A percentile compares a stretch with the other conserved stretches of the same genome.
Evolutionary conservation across 306 rosid genomes (phyloP).

Genomic region (Vachellia pachyceras): DNA sequence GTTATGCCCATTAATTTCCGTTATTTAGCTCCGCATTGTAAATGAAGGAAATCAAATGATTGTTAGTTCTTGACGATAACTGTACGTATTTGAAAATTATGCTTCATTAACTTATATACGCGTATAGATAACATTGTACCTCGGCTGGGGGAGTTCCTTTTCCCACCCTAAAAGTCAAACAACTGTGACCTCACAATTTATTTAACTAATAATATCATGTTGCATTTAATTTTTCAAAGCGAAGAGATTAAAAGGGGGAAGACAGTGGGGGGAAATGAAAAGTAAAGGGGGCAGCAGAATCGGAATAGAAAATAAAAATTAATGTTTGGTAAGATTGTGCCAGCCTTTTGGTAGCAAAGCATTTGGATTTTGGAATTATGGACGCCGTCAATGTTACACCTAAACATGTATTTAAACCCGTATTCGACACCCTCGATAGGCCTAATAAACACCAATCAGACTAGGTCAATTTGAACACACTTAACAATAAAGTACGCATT

Average conservation of each 20-base stretch:
- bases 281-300: background rate
- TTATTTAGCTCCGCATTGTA: background rate
- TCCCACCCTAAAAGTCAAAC: background rate
- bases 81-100: background rate
- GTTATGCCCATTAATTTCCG: background rate
- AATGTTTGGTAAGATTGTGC: conserved; percentile 19
- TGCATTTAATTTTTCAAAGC: background rate
- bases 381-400: conserved; percentile 15
- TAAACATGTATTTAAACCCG: background rate
- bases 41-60: background rate
- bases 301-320: background rate
- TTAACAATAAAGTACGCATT: background rate
- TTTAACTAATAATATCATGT: background rate
- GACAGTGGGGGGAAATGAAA: background rate
- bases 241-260: background rate
- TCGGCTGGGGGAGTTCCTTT: background rate
- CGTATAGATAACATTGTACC: background rate
- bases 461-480: background rate
- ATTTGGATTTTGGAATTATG: conserved; percentile 4
- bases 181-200: background rate
- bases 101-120: background rate
- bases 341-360: conserved; percentile 24
- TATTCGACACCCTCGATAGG: background rate
- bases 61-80: background rate
- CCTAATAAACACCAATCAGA: background rate